Percentiles rank a stretch among this genome's conserved stretches.
phyloP scores from a whole-genome alignment of 2,329 filamentous ascomycete genomes.

The Aspergillus persii region DNA sequence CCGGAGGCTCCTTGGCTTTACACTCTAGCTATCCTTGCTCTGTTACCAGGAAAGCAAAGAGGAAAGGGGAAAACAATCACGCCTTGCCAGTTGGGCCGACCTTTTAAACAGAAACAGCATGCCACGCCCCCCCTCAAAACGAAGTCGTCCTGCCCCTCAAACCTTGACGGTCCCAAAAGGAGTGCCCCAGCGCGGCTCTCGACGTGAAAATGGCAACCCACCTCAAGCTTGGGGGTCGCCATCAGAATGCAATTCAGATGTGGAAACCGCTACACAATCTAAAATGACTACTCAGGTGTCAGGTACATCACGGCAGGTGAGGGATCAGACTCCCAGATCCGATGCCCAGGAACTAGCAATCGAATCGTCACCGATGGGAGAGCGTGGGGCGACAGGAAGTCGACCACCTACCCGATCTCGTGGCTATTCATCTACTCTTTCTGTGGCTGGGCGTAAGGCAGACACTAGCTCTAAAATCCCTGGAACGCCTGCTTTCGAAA shows the following conservation, averaged over 20 bases:
- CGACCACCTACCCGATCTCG: constrained; percentile 37
- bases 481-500: constrained; percentile 43
- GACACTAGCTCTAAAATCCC: constrained; percentile 34
- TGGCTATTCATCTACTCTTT: constrained; percentile 41
- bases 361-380: constrained; percentile 34
- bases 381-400: constrained; percentile 32
- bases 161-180: constrained; percentile 3
- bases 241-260: not conserved
- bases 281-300: constrained; percentile 11
- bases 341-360: constrained; percentile 34
- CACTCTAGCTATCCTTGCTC: too few relatives aligned
- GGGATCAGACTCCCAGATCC: constrained; percentile 31
- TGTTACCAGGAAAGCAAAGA: not conserved
- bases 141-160: constrained; percentile 21
- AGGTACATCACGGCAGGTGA: constrained; percentile 21
- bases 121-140: constrained; percentile 30
- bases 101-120: constrained; percentile 13
- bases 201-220: not conserved
- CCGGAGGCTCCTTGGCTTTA: too few relatives aligned
- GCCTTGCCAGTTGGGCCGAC: not conserved
- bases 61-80: not conserved
- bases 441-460: constrained; percentile 37
- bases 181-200: not conserved
- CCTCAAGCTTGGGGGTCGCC: constrained; percentile 5
- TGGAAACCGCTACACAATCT: constrained; percentile 4